Base-by-base conservation (phyloP, 345 rosid species). In the Bruguiera sexangula region DNA sequence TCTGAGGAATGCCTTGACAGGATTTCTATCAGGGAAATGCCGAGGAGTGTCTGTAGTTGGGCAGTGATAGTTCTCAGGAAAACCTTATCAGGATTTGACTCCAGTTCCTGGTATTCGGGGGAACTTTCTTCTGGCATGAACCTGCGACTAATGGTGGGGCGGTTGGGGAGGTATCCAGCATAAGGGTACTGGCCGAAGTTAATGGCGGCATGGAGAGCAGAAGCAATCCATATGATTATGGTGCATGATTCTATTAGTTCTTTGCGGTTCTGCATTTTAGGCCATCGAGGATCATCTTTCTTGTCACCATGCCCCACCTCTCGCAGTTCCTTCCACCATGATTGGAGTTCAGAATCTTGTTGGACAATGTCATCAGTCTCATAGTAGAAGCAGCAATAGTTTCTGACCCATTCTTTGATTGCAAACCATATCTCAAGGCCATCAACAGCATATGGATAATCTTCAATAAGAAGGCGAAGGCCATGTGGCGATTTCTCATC, bases 391-490 rank as follows among this genome's bases (percentile, higher is more conserved):
- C 63, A 69, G 75, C 82, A 79, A 55, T 81, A 84, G 26, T 81
- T 76, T 27, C 59, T 59, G 5, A 81, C 87, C 87, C 87, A 81
- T 15, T 65, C 73, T 73, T 68, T 67, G 62, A 84, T 84, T 19
- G 83, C 84, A 0, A 73, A 76, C 85, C 87, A 84, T 53, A 84
- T 79, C 60, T 83, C 73, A 4, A 84, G 82, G 27, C 87, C 87
- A 37, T 84, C 87, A 5, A 79, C 87, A 7, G 87, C 85, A n/a
- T 62, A 84, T 1, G 85, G 85, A 61, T 77, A 84, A 59, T 77
- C 87, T 53, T 79, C 61, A 7, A 79, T 75, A 66, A 77, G 29
- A 6, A 79, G 63, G 27, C 69, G 73, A 53, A 83, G 43, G 8
- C 86, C 86, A 22, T 73, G 78, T 1, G 59, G 75, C 8, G 82